Percentiles rank a stretch among this genome's conserved stretches.
These are phyloP conservation scores for Apiotrichum akiyoshidainum DNA, from an alignment of 1,284 basidiomycete genomes.

Conservation along the genomic window DNA sequence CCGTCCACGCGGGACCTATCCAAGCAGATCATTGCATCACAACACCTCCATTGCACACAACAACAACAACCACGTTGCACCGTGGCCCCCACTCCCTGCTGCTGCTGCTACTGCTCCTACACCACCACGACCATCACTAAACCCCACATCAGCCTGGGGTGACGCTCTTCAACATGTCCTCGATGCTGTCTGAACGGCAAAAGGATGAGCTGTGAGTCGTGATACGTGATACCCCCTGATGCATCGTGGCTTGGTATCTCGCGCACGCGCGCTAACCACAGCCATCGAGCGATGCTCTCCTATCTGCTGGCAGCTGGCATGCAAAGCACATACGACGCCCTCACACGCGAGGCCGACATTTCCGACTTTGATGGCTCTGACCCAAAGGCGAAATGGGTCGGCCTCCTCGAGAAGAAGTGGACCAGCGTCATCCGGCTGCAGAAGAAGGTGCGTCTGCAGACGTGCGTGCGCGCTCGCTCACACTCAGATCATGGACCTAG, in stretches of 20 bases:
- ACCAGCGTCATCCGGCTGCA: slow-evolving; percentile 86
- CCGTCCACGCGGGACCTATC: background rate
- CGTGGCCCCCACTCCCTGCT: too few species aligned
- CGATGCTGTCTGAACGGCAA: slow-evolving; percentile 67
- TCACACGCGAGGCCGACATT: slow-evolving; percentile 59
- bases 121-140: background rate
- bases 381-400: slow-evolving; percentile 75
- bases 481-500: slow-evolving; percentile 78
- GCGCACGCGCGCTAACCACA: slow-evolving; percentile 37
- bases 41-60: background rate
- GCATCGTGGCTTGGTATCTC: background rate
- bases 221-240: background rate
- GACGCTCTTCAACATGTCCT: slow-evolving; percentile 33
- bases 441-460: slow-evolving; percentile 66
- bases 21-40: background rate
- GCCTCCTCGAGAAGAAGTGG: slow-evolving; percentile 91
- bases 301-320: slow-evolving; percentile 71
- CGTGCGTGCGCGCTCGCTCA: background rate
- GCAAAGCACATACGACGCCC: slow-evolving; percentile 60
- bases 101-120: background rate
- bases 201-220: slow-evolving; percentile 72
- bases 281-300: slow-evolving; percentile 79
- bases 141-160: background rate
- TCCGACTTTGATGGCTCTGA: slow-evolving; percentile 68
- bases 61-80: slow-evolving; percentile 4